Percentiles rank a stretch among this genome's conserved stretches.
These are phyloP conservation scores for Monosporascus sp. DNA, from an alignment of 2,329 filamentous ascomycete genomes.

Conservation along the genomic window DNA sequence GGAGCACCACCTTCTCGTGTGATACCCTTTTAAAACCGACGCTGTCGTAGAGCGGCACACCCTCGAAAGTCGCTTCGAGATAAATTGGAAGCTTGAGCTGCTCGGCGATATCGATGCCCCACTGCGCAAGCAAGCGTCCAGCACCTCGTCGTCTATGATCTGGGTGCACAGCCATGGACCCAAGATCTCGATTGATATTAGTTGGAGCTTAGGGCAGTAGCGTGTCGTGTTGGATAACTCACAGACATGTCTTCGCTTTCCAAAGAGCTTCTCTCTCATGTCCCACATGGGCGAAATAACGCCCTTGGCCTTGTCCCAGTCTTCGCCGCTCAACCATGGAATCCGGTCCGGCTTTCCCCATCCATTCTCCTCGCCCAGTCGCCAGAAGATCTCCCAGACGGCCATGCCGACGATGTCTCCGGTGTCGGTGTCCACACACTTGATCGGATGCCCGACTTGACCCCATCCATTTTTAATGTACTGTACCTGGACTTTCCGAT, in stretches of 20 bases:
- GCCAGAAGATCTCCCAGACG: constrained; percentile 21
- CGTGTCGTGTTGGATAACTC: constrained; percentile 3
- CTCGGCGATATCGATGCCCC: constrained; percentile 17
- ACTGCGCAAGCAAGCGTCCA: constrained; percentile 17
- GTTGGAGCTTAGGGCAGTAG: not conserved
- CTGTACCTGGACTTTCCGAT: constrained; percentile 10
- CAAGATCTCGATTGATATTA: constrained; percentile 14
- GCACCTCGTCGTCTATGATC: constrained; percentile 16
- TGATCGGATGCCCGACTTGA: constrained; percentile 14
- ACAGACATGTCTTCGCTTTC: constrained; percentile 18
- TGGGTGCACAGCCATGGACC: constrained; percentile 19
- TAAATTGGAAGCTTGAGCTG: constrained; percentile 19
- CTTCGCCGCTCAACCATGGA: constrained; percentile 17
- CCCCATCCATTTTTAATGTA: constrained; percentile 6
- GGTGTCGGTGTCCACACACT: constrained; percentile 19
- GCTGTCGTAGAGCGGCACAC: constrained; percentile 12
- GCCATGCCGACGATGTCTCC: constrained; percentile 22
- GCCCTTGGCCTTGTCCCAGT: constrained; percentile 12
- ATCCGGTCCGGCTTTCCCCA: constrained; percentile 17
- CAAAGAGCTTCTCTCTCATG: constrained; percentile 20
- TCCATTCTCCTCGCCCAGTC: constrained; percentile 10
- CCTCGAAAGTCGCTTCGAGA: constrained; percentile 13
- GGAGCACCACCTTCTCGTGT: constrained; percentile 16
- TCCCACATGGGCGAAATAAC: constrained; percentile 16
- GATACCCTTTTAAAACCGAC: constrained; percentile 16